Evolutionary conservation across 2,329 filamentous ascomycete genomes (phyloP).

Genomic region (Cercospora sesami): DNA sequence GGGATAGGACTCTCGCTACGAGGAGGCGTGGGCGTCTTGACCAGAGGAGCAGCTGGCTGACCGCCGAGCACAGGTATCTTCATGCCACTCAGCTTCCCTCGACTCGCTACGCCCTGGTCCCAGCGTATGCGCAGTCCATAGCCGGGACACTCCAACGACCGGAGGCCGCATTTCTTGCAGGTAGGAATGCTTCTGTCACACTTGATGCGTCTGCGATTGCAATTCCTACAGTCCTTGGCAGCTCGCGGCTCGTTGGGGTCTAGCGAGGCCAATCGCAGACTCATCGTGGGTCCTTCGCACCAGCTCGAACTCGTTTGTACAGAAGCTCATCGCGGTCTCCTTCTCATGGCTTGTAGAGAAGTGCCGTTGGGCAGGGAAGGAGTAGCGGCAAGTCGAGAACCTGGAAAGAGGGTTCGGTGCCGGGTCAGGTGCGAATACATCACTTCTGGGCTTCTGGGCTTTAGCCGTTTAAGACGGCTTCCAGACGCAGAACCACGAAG

Average conservation of each 20-base stretch:
- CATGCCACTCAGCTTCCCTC: constrained; percentile 17
- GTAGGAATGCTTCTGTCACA: constrained; percentile 18
- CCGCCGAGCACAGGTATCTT: constrained; percentile 13
- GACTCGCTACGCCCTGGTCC: constrained; percentile 16
- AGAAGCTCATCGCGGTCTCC: constrained; percentile 3
- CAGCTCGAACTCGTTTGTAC: neutral
- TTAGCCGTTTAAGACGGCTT: neutral
- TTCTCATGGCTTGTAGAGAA: neutral
- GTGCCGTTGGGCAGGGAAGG: neutral
- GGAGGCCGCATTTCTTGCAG: constrained; percentile 18
- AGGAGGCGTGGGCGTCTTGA: constrained; percentile 1
- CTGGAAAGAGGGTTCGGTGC: constrained; percentile 6
- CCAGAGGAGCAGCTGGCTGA: constrained; percentile 4
- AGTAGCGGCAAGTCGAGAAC: neutral
- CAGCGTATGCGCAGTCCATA: constrained; percentile 19
- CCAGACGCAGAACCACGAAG: neutral
- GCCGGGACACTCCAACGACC: constrained; percentile 15
- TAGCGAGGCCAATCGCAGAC: constrained; percentile 16
- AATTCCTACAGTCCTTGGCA: constrained; percentile 18
- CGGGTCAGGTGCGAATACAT: neutral
- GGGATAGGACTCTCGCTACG: neutral
- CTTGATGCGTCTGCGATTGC: constrained; percentile 17
- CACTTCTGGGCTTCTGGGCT: neutral
- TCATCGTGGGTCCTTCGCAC: constrained; percentile 13
- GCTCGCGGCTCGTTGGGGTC: constrained; percentile 19